phyloP scores from a whole-genome alignment of 441 rosid genomes.

The Lepidium campestre region DNA sequence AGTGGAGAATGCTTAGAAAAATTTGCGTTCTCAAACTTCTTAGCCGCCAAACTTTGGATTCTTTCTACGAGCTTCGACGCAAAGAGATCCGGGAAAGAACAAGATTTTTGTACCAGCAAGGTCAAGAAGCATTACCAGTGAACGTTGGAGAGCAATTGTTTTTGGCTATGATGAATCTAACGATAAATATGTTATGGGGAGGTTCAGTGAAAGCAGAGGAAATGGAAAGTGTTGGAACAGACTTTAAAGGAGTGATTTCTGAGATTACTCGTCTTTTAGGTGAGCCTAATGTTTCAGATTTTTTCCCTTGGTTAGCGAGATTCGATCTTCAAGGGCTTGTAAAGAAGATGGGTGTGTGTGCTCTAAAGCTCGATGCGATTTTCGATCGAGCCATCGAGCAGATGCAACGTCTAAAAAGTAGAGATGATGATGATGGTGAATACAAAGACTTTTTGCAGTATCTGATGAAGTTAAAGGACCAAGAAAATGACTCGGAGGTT shows the following conservation, averaged over 20 bases:
- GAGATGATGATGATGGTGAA: constrained; percentile 14
- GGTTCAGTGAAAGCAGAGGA: constrained; percentile 33
- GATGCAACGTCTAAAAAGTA: constrained; percentile 18
- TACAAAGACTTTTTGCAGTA: constrained; percentile 40
- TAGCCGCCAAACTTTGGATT: constrained; percentile 42
- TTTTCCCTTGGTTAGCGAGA: constrained; percentile 35
- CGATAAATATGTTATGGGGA: constrained; percentile 52
- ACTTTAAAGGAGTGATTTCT: constrained; percentile 33
- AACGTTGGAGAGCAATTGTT: constrained; percentile 42
- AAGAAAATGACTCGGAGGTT: constrained; percentile 28
- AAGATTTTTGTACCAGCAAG: constrained; percentile 4
- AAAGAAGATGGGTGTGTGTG: constrained; percentile 22
- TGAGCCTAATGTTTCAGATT: constrained; percentile 49
- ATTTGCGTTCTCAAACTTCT: constrained; percentile 45
- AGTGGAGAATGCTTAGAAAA: constrained; percentile 54
- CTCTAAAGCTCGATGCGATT: constrained; percentile 30
- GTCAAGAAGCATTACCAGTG: constrained; percentile 18
- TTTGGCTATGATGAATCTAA: constrained; percentile 34
- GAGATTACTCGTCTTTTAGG: constrained; percentile 41
- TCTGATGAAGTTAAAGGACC: constrained; percentile 34
- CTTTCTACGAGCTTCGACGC: constrained; percentile 39
- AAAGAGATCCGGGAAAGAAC: constrained; percentile 32
- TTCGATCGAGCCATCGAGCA: constrained; percentile 39
- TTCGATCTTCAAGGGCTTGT: constrained; percentile 49
- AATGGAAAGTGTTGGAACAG: constrained; percentile 30